Evolutionary conservation across 2,329 filamentous ascomycete genomes (phyloP).

Genomic region (Nigrospora oryzae): DNA sequence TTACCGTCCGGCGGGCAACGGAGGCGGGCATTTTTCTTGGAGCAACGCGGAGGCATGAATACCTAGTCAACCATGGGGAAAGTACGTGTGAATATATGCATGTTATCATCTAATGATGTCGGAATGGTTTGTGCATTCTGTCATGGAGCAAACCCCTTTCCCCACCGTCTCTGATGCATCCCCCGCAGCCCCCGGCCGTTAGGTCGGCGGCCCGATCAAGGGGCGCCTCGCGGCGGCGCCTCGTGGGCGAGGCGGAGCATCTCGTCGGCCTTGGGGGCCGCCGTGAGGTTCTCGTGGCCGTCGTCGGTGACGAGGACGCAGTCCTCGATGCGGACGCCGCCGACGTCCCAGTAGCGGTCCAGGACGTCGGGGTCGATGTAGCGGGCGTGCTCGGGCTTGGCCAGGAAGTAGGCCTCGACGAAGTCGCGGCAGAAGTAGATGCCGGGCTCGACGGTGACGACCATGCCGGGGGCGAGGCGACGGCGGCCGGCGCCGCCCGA

Average conservation of each 20-base stretch:
- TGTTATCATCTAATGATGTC: too few relatives aligned
- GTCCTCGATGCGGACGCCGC: conserved; percentile 89
- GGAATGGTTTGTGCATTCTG: too few relatives aligned
- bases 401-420: conserved; percentile 60
- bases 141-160: too few relatives aligned
- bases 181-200: too few relatives aligned
- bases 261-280: conserved; percentile 67
- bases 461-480: conserved; percentile 50
- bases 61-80: too few relatives aligned
- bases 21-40: too few relatives aligned
- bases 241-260: conserved; percentile 46
- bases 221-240: too few relatives aligned
- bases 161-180: too few relatives aligned
- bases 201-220: too few relatives aligned
- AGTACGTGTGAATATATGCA: too few relatives aligned
- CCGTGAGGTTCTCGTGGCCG: conserved; percentile 78
- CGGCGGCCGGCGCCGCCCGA: conserved; percentile 20
- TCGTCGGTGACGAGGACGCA: conserved; percentile 72
- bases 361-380: conserved; percentile 60
- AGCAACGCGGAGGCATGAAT: too few relatives aligned
- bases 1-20: too few relatives aligned
- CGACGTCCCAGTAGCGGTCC: conserved; percentile 65
- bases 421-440: conserved; percentile 70
- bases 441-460: conserved; percentile 75
- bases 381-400: conserved; percentile 45